Conservation (phyloP, 176 grass and related monocot species). For the Cocos nucifera region DNA sequence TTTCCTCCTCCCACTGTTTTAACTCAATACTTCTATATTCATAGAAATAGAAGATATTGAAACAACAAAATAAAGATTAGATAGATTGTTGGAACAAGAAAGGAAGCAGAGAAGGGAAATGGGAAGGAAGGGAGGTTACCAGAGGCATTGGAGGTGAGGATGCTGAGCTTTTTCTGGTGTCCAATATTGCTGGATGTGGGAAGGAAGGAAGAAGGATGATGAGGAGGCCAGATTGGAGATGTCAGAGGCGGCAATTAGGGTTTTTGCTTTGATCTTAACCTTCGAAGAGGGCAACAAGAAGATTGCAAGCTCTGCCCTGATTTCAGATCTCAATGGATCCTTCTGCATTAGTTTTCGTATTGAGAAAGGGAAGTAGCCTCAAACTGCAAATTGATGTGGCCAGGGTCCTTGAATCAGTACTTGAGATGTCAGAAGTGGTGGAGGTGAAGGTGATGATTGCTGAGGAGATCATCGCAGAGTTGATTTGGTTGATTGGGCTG, state of each 20-base stretch:
- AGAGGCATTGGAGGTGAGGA: slow-evolving; percentile 39
- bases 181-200: slow-evolving; percentile 53
- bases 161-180: slow-evolving; percentile 80
- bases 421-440: slow-evolving; percentile 14
- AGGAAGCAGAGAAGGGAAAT: no score
- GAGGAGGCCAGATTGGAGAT: neutral
- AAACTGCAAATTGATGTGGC: slow-evolving; percentile 46
- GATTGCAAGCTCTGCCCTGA: slow-evolving; percentile 25
- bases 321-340: slow-evolving; percentile 22
- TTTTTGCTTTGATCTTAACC: slow-evolving; percentile 38
- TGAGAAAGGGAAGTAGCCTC: slow-evolving; percentile 22
- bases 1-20: no score
- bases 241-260: slow-evolving; percentile 29
- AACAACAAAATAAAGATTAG: no score
- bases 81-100: no score
- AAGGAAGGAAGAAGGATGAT: slow-evolving; percentile 7
- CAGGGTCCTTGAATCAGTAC: slow-evolving; percentile 31
- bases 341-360: neutral
- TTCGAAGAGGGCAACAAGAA: slow-evolving; percentile 55
- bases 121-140: no score
- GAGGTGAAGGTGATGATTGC: neutral
- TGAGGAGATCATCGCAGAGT: slow-evolving; percentile 33
- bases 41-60: no score
- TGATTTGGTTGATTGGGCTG: slow-evolving; percentile 43
- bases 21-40: no score